Evolutionary conservation across 805 yeast genomes (phyloP), one percentile per base, ranked within the genome.

Genomic region (Blastobotrys mokoenaii): DNA sequence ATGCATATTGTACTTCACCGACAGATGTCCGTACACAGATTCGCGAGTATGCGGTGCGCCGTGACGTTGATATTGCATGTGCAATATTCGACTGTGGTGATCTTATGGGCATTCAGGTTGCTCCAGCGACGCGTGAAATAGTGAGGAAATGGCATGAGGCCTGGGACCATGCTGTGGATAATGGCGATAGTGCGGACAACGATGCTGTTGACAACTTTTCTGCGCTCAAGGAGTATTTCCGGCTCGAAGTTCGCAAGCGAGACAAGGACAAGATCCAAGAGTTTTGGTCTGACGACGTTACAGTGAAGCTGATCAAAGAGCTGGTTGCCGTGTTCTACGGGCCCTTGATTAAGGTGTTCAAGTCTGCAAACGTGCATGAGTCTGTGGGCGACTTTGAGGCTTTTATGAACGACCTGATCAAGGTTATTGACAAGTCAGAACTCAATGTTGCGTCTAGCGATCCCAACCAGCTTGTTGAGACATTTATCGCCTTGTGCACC

Each of bases 271-370:
- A 82, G 37, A 64, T 89, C 69, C 80, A 79, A 55, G 80, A 81
- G 57, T 60, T 89, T 37, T 86, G 96, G 95, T 79, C 77, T 39
- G 95, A 89, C 54, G 87, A 90, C 0, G 85, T 84, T 52, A 67
- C 94, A 39, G 80, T 88, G n/a, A 72, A 72, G 32, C 70, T 90
- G 36, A 68, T 89, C 46, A 83, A 83, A 52, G 85, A 84, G 40
- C 68, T 87, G 25, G 71, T 93, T 40, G 69, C 85, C 1, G 68
- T 84, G 51, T 79, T 84, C 50, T 84, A 83, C 59, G 82, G 80
- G 50, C 93, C 94, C 1, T 66, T 85, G 59, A 80, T 84, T 46
- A 71, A 71, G 25, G 70, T 85, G 1, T 82, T 84, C 66, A 76
- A 77, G 49, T 71, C 74, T 29, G 84, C 90, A 2, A 74, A 77